Percentiles rank a stretch among this genome's conserved stretches.
phyloP scores from a whole-genome alignment of 805 yeast genomes.

The Ogataea sp. region DNA sequence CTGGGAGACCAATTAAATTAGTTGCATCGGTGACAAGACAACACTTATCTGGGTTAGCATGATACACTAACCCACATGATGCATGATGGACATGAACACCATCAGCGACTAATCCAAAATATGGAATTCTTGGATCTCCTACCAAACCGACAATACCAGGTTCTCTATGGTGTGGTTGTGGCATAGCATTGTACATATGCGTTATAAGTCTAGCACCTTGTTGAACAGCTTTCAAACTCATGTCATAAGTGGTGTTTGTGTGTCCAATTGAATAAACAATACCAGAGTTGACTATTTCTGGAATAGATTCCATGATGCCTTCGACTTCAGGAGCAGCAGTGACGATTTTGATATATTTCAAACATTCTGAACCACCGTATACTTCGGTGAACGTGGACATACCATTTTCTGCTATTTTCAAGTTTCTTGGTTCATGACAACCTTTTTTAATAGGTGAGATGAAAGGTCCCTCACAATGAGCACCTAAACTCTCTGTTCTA shows the following conservation, averaged over 20 bases:
- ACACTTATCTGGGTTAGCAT: slow-evolving; percentile 43
- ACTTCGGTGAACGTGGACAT: slow-evolving; percentile 21
- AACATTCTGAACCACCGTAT: slow-evolving; percentile 31
- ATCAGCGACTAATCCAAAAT: slow-evolving; percentile 47
- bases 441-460: slow-evolving; percentile 40
- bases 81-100: slow-evolving; percentile 55
- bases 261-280: slow-evolving; percentile 41
- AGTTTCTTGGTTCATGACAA: slow-evolving; percentile 41
- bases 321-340: slow-evolving; percentile 46
- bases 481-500: slow-evolving; percentile 42
- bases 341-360: slow-evolving; percentile 25
- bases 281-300: slow-evolving; percentile 22
- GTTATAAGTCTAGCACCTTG: slow-evolving; percentile 55
- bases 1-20: slow-evolving; percentile 47
- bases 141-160: slow-evolving; percentile 48
- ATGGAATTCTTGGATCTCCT: slow-evolving; percentile 31
- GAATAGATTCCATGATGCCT: slow-evolving; percentile 35
- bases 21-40: slow-evolving; percentile 54
- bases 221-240: slow-evolving; percentile 32
- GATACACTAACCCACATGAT: slow-evolving; percentile 41
- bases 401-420: slow-evolving; percentile 30
- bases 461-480: slow-evolving; percentile 57
- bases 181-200: slow-evolving; percentile 57
- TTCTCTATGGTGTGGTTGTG: slow-evolving; percentile 48
- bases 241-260: slow-evolving; percentile 29